Evolutionary conservation across 2,329 filamentous ascomycete genomes (phyloP).

Genomic region (Aspergillus felis): DNA sequence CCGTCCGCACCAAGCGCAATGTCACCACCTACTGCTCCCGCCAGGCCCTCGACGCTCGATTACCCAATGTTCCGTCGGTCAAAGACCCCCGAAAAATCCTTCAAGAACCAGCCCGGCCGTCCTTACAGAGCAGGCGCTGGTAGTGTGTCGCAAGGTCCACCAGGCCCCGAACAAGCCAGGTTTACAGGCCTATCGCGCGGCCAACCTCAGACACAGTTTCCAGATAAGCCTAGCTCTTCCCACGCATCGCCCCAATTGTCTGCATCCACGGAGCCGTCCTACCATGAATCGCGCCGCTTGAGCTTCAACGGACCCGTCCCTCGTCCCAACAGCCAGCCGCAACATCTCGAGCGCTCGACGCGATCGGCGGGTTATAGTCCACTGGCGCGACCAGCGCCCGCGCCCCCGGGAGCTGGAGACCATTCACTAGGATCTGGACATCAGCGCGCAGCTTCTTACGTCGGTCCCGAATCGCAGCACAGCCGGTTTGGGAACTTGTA

Average conservation of each 20-base stretch:
- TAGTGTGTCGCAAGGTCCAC: conserved; percentile 20
- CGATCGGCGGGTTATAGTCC: conserved; percentile 36
- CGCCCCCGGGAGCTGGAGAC: conserved; percentile 19
- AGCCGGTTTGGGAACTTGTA: conserved; percentile 30
- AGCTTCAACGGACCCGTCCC: conserved; percentile 43
- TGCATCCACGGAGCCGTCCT: conserved; percentile 30
- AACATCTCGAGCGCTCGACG: conserved; percentile 31
- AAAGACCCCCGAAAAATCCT: conserved; percentile 67
- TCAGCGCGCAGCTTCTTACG: conserved; percentile 27
- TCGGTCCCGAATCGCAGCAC: conserved; percentile 28
- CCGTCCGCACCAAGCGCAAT: conserved; percentile 36
- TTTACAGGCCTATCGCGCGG: conserved; percentile 29
- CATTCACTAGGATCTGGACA: conserved; percentile 19
- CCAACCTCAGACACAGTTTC: conserved; percentile 29
- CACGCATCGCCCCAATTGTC: conserved; percentile 34
- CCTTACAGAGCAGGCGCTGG: conserved; percentile 38
- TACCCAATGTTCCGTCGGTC: conserved; percentile 63
- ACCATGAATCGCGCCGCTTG: conserved; percentile 36
- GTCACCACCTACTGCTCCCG: conserved; percentile 41
- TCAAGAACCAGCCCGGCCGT: conserved; percentile 36
- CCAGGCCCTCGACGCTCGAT: conserved; percentile 50
- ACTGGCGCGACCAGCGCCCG: conserved; percentile 24
- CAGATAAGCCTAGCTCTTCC: conserved; percentile 32
- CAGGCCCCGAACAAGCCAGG: conserved; percentile 28
- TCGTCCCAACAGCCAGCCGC: conserved; percentile 41